phyloP scores from a whole-genome alignment of 2,329 filamentous ascomycete species.

The Ascochyta rabiei region DNA sequence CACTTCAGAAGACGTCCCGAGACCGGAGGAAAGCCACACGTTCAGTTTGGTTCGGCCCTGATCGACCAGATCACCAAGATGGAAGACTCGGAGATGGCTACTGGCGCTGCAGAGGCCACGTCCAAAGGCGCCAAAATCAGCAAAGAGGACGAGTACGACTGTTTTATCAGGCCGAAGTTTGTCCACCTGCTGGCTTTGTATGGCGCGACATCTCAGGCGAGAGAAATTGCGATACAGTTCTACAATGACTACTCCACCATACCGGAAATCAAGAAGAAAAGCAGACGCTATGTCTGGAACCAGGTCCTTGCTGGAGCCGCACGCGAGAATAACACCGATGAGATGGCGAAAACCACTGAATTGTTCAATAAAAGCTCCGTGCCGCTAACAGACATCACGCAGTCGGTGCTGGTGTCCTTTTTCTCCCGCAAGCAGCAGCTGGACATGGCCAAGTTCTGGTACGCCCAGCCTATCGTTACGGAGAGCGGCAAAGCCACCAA shows the following conservation, averaged over 20 bases:
- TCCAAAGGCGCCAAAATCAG: neutral
- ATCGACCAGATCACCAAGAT: slow-evolving; percentile 21
- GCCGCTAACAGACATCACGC: slow-evolving; percentile 48
- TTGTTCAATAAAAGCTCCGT: slow-evolving; percentile 54
- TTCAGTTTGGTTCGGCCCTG: slow-evolving; percentile 50
- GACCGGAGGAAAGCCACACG: slow-evolving; percentile 47
- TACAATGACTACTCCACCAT: slow-evolving; percentile 19
- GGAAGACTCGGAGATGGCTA: neutral
- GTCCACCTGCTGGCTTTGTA: slow-evolving; percentile 31
- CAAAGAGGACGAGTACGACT: slow-evolving; percentile 8
- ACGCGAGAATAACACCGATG: slow-evolving; percentile 62
- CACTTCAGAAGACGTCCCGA: slow-evolving; percentile 38
- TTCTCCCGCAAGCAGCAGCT: slow-evolving; percentile 65
- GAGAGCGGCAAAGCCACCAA: slow-evolving; percentile 8
- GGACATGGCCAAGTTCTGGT: slow-evolving; percentile 71
- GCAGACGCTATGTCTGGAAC: slow-evolving; percentile 28
- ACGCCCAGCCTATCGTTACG: slow-evolving; percentile 59
- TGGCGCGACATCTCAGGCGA: slow-evolving; percentile 34
- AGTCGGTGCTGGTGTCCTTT: slow-evolving; percentile 63
- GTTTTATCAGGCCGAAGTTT: slow-evolving; percentile 15
- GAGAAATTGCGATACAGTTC: slow-evolving; percentile 23
- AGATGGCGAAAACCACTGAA: slow-evolving; percentile 63
- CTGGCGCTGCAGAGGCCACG: neutral
- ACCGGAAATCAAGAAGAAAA: neutral
- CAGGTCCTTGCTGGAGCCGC: slow-evolving; percentile 66